These are phyloP conservation scores for Cyclotella baltica DNA, from an alignment of 108 stramenopile species.

Conservation along the genomic window DNA sequence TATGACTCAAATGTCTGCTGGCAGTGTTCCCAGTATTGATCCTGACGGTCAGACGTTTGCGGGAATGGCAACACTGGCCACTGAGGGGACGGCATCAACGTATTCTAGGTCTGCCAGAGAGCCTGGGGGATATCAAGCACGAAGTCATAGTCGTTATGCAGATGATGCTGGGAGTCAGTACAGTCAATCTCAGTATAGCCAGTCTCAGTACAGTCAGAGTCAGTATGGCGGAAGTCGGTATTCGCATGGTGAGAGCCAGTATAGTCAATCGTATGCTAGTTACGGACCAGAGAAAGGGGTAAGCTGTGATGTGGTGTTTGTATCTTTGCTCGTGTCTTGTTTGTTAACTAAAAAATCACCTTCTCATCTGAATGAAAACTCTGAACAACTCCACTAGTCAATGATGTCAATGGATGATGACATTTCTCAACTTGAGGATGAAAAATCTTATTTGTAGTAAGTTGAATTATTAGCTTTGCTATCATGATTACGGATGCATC, in stretches of 20 bases:
- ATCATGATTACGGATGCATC: too few relatives aligned
- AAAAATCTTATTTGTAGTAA: constrained; percentile 1
- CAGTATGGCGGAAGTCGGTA: too few relatives aligned
- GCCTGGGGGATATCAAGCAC: constrained; percentile 9
- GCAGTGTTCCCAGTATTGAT: constrained; percentile 16
- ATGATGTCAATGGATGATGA: constrained; percentile 10
- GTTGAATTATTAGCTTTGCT: too few relatives aligned
- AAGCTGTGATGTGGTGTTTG: not conserved
- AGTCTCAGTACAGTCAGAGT: too few relatives aligned
- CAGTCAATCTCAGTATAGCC: not conserved
- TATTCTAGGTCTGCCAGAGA: constrained; percentile 2
- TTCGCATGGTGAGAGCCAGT: not conserved
- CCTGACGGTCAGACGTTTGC: constrained; percentile 22
- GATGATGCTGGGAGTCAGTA: not conserved
- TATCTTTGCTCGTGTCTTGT: not conserved
- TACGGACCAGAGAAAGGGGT: not conserved
- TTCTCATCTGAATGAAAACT: too few relatives aligned
- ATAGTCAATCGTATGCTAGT: not conserved
- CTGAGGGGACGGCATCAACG: constrained; percentile 15
- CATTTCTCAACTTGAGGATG: constrained; percentile 18
- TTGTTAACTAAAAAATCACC: too few relatives aligned
- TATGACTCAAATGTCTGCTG: too few relatives aligned
- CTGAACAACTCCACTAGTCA: too few relatives aligned
- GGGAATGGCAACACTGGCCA: constrained; percentile 24
- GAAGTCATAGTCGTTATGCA: not conserved